Base-by-base conservation (phyloP, 164 flowering plant species). In the Sextonia rubra region DNA sequence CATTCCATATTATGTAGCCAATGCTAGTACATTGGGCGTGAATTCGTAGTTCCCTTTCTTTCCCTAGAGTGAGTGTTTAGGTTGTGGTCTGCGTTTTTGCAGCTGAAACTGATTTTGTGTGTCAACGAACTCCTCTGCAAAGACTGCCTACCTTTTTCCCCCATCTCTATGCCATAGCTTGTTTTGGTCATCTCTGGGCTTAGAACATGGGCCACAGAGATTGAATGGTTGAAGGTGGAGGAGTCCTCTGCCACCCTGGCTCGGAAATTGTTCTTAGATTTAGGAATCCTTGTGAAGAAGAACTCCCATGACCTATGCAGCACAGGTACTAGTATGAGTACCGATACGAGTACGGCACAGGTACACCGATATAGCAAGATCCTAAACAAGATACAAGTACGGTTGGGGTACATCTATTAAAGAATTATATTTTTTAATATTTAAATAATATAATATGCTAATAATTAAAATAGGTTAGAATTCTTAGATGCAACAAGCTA, bases 261-360 rank as follows among this genome's bases (percentile, higher is more conserved):
- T 64, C 92, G 76, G 74, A 90, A 91, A 52, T 85, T 77, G 77
- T 80, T 85, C 71, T 74, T 83, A 26, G 97, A 86, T 52, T 64
- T 69, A 5, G 97, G 92, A 27, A 86, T 85, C 73, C 69, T 83
- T 12, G 92, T 78, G 78, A 81, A 86, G 69, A 92, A 84, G 49
- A 80, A 70, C 74, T 88, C 93, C 70, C 65, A 32, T n/a, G n/a
- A n/a, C n/a, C n/a, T n/a, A n/a, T n/a, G n/a, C n/a, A n/a, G n/a
- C n/a, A n/a, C n/a, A n/a, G n/a, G n/a, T n/a, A n/a, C n/a, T n/a
- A n/a, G n/a, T n/a, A n/a, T n/a, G n/a, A n/a, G n/a, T n/a, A n/a
- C n/a, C n/a, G n/a, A n/a, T n/a, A n/a, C n/a, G n/a, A n/a, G n/a
- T n/a, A n/a, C n/a, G n/a, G n/a, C n/a, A n/a, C n/a, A n/a, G n/a